phyloP scores from a whole-genome alignment of 805 yeast species.

The Geotrichum ghanense region DNA sequence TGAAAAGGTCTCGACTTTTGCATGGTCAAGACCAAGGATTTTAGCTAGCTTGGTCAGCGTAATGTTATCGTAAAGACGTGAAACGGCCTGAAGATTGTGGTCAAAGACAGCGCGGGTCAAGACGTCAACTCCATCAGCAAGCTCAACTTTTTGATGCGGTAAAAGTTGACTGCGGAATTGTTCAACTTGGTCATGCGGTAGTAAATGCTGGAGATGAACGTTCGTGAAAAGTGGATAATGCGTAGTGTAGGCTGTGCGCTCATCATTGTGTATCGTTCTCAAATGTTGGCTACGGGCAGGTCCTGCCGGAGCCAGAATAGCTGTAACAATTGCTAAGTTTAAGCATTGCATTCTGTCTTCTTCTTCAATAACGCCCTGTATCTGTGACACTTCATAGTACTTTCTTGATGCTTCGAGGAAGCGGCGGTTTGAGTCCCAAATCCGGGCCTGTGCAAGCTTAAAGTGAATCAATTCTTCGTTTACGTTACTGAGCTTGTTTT shows the following conservation, averaged over 20 bases:
- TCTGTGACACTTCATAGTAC: constrained; percentile 20
- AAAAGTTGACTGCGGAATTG: constrained; percentile 12
- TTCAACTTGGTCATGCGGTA: constrained; percentile 17
- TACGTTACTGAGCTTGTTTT: constrained; percentile 11
- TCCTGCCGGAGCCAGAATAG: constrained; percentile 25
- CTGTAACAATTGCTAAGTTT: constrained; percentile 20
- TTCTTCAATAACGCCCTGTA: constrained; percentile 12
- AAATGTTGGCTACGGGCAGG: constrained; percentile 20
- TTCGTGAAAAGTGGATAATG: constrained; percentile 17
- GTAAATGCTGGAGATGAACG: constrained; percentile 18
- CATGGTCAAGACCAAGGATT: constrained; percentile 16
- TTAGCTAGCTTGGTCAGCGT: constrained; percentile 18
- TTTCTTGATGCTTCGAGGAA: constrained; percentile 23
- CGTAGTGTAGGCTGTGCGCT: constrained; percentile 11
- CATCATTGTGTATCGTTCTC: constrained; percentile 20
- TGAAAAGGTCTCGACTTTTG: constrained; percentile 19
- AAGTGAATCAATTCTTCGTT: constrained; percentile 15
- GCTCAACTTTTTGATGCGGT: constrained; percentile 13
- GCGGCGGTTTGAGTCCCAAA: constrained; percentile 19
- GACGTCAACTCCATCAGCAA: constrained; percentile 19
- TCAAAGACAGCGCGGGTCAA: constrained; percentile 22
- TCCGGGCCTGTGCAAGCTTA: constrained; percentile 23
- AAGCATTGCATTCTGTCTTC: constrained; percentile 18
- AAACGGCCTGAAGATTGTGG: constrained; percentile 24
- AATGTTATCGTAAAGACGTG: constrained; percentile 21